phyloP scores from a whole-genome alignment of 768 basidiomycete species.

The Boletus subparvulus region DNA sequence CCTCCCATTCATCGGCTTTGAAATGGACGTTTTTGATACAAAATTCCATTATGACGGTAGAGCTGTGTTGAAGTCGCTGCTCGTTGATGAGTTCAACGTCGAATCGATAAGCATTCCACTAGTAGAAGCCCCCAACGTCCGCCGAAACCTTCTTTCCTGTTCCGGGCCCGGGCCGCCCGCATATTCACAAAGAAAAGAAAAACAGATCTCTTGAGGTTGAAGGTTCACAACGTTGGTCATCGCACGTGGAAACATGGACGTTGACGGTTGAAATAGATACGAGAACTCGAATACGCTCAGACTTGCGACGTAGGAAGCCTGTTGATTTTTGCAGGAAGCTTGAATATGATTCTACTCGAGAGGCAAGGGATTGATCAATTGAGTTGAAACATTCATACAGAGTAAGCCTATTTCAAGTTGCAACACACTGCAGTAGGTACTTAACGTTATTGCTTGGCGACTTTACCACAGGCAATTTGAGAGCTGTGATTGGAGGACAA shows the following conservation, averaged over 20 bases:
- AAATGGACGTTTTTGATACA: conserved; percentile 32
- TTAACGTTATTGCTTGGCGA: too few species aligned
- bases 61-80: not conserved
- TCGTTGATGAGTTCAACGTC: not conserved
- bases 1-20: conserved; percentile 50
- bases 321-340: too few species aligned
- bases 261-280: not conserved
- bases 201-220: too few species aligned
- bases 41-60: conserved; percentile 36
- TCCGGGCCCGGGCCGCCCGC: not conserved
- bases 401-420: too few species aligned
- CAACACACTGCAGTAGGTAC: too few species aligned
- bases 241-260: not conserved
- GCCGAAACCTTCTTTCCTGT: not conserved
- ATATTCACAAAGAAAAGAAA: not conserved
- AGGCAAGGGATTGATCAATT: too few species aligned
- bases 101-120: not conserved
- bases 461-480: too few species aligned
- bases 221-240: not conserved
- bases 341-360: too few species aligned
- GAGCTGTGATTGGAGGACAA: too few species aligned
- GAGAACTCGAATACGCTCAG: not conserved
- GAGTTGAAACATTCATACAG: too few species aligned
- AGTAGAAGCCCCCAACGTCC: not conserved
- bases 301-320: not conserved